These are phyloP conservation scores for Cichorium intybus DNA, from an alignment of 140 eudicot species.

Conservation along the genomic window DNA sequence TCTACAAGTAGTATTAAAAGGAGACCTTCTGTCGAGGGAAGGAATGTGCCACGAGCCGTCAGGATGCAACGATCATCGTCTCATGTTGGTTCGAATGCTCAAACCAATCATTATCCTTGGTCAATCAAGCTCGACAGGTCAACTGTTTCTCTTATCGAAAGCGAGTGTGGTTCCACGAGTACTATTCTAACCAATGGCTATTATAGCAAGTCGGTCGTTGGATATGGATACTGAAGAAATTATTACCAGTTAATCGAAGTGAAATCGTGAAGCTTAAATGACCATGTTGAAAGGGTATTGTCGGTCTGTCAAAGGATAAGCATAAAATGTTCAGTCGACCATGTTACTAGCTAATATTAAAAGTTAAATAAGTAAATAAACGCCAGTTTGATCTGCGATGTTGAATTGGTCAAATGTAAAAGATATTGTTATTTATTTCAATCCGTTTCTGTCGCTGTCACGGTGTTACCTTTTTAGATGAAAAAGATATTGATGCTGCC, in stretches of 20 bases:
- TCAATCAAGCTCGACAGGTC: conserved; percentile 82
- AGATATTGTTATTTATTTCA: background rate
- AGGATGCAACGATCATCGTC: conserved; percentile 90
- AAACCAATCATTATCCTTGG: conserved; percentile 63
- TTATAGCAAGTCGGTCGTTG: conserved; percentile 76
- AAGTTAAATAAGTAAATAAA: conserved; percentile 7
- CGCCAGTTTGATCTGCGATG: conserved; percentile 17
- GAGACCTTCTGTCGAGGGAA: conserved; percentile 73
- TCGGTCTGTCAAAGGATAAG: conserved; percentile 11
- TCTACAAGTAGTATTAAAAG: conserved; percentile 46
- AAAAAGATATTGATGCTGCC: no score
- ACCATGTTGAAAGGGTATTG: background rate
- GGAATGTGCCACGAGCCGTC: conserved; percentile 69
- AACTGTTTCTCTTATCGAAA: conserved; percentile 63
- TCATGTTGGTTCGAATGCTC: conserved; percentile 65
- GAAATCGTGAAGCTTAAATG: conserved; percentile 9
- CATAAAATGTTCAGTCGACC: background rate
- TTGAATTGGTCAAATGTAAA: background rate
- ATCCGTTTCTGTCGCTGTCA: background rate
- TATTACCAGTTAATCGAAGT: background rate
- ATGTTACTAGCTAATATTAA: background rate
- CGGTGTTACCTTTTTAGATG: no score
- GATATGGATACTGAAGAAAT: conserved; percentile 34
- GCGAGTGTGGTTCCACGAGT: conserved; percentile 86
- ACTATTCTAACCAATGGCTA: conserved; percentile 58